phyloP scores from a whole-genome alignment of 2,329 filamentous ascomycete genomes.

The Myriangium duriaei region DNA sequence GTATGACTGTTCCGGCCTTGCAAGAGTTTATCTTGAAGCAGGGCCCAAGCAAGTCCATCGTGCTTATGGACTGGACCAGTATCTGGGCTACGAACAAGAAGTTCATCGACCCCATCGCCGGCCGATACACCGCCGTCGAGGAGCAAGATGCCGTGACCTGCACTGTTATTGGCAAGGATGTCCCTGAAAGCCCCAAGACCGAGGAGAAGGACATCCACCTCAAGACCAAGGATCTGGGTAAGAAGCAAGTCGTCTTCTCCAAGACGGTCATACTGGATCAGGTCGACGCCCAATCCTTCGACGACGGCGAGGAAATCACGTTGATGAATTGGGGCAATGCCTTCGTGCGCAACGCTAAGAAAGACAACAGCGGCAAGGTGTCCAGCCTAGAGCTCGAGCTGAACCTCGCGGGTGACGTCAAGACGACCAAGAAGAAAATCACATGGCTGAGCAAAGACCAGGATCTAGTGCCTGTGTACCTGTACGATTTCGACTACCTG shows the following conservation, averaged over 20 bases:
- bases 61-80: constrained; percentile 66
- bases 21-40: constrained; percentile 72
- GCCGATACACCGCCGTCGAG: constrained; percentile 41
- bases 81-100: constrained; percentile 39
- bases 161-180: constrained; percentile 7
- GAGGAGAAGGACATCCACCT: constrained; percentile 76
- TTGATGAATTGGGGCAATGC: constrained; percentile 96
- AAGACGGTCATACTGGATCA: constrained; percentile 71
- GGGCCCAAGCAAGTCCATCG: constrained; percentile 66
- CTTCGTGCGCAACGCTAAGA: constrained; percentile 54
- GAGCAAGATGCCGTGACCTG: constrained; percentile 59
- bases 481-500: constrained; percentile 90
- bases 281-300: constrained; percentile 70
- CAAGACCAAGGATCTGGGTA: constrained; percentile 77
- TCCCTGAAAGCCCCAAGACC: constrained; percentile 34
- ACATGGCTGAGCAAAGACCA: constrained; percentile 79
- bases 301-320: constrained; percentile 79
- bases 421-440: constrained; percentile 91
- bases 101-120: constrained; percentile 32
- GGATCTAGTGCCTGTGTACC: constrained; percentile 66
- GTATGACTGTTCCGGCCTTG: constrained; percentile 62
- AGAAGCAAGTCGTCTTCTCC: constrained; percentile 73
- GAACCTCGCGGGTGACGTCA: constrained; percentile 86
- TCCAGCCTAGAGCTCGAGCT: constrained; percentile 66
- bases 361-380: constrained; percentile 43